Percentiles rank a stretch among this genome's conserved stretches.
Conservation (phyloP, 1,139 yeast species). For the Kodamaea ohmeri region DNA sequence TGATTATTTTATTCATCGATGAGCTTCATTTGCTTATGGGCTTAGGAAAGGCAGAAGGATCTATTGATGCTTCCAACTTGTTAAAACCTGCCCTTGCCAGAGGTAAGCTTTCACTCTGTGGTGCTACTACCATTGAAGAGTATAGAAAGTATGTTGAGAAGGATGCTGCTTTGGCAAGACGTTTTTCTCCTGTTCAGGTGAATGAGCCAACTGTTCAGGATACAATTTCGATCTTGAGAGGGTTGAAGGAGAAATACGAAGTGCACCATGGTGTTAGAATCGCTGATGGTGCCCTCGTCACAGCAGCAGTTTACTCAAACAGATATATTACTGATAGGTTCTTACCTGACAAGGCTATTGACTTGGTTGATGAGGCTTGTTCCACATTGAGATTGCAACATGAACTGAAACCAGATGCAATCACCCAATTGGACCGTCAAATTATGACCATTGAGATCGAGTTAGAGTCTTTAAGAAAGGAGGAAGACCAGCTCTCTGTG, state of each 20-base stretch:
- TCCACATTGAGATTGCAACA: conserved; percentile 92
- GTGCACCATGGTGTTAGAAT: conserved; percentile 99
- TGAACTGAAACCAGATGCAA: conserved; percentile 94
- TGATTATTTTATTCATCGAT: conserved; percentile 82
- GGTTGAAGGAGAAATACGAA: conserved; percentile 89
- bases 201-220: conserved; percentile 93
- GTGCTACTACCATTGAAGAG: conserved; percentile 92
- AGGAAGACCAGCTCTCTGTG: conserved; percentile 77
- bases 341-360: conserved; percentile 94
- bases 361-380: conserved; percentile 95
- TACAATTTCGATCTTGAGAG: conserved; percentile 87
- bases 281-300: conserved; percentile 87
- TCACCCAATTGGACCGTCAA: conserved; percentile 81
- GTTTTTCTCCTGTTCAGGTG: conserved; percentile 86
- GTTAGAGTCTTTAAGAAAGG: conserved; percentile 87
- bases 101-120: conserved; percentile 90
- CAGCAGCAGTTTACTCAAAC: conserved; percentile 88
- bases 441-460: conserved; percentile 95
- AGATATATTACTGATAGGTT: conserved; percentile 90
- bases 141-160: conserved; percentile 84
- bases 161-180: conserved; percentile 87
- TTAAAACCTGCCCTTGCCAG: conserved; percentile 93
- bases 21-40: conserved; percentile 91
- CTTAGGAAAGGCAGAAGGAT: conserved; percentile 91
- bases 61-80: conserved; percentile 92